Evolutionary conservation across 257 asterid species (phyloP).

Genomic region (Gynochthodes officinalis): DNA sequence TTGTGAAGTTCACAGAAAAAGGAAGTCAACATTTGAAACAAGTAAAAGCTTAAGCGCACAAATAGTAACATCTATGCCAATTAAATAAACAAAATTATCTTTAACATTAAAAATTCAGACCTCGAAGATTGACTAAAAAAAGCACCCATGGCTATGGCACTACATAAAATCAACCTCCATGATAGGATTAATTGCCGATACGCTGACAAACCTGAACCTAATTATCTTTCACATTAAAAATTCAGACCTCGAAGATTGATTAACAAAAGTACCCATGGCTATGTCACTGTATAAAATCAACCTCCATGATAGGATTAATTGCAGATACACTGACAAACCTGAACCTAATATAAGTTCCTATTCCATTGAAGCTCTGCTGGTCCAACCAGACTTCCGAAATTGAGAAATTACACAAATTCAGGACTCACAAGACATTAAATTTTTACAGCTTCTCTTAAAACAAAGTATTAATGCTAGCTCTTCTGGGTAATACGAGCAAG

Average conservation of each 20-base stretch:
- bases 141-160: not conserved
- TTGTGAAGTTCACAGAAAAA: slow-evolving; percentile 19
- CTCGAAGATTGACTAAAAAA: not conserved
- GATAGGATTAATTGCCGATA: not conserved
- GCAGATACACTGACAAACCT: not conserved
- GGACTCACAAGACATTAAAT: not conserved
- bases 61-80: not conserved
- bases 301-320: not conserved
- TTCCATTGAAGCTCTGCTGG: not conserved
- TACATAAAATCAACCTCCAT: not conserved
- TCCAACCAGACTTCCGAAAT: not conserved
- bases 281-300: not conserved
- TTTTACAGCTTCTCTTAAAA: not conserved
- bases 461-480: not conserved
- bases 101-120: not conserved
- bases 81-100: not conserved
- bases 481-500: not conserved
- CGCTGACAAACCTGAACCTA: not conserved
- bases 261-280: not conserved
- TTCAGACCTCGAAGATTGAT: not conserved
- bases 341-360: not conserved
- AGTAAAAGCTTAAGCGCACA: not conserved
- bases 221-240: not conserved
- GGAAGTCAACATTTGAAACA: slow-evolving; percentile 7
- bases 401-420: not conserved